Percentiles rank a stretch among this genome's conserved stretches.
These are phyloP conservation scores for Suillus bovinus DNA, from an alignment of 768 basidiomycete genomes.

Conservation along the genomic window DNA sequence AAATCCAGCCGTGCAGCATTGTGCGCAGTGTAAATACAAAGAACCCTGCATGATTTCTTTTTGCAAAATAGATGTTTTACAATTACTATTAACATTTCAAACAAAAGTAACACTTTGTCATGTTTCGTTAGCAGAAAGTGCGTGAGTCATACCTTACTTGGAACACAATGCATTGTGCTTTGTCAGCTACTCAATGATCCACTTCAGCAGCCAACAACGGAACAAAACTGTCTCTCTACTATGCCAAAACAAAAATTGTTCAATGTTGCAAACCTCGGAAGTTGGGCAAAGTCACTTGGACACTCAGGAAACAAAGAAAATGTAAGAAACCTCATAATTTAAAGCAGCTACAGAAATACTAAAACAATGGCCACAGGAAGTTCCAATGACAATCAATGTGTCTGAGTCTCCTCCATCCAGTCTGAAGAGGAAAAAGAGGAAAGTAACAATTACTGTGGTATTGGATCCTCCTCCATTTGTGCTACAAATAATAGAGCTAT, in stretches of 20 bases:
- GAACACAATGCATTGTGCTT: neutral
- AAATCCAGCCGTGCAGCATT: neutral
- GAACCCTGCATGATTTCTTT: too few relatives aligned
- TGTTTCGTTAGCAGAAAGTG: too few relatives aligned
- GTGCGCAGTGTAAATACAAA: neutral
- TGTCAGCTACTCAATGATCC: neutral
- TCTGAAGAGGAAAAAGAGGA: neutral
- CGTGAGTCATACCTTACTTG: neutral
- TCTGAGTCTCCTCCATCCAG: neutral
- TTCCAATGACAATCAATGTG: too few relatives aligned
- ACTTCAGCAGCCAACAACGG: neutral
- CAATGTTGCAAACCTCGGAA: neutral
- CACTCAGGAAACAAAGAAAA: neutral
- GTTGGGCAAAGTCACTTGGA: neutral
- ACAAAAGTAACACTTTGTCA: too few relatives aligned
- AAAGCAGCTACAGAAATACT: too few relatives aligned
- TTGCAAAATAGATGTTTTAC: too few relatives aligned
- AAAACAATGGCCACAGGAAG: too few relatives aligned
- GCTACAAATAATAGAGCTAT: too few relatives aligned
- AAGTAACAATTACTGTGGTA: neutral
- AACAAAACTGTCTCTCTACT: neutral
- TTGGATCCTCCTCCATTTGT: too few relatives aligned
- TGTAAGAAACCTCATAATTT: too few relatives aligned
- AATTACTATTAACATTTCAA: too few relatives aligned
- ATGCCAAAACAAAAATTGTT: neutral